Evolutionary conservation across 495 filamentous ascomycete species (phyloP), one percentile per base, ranked within the genome.

Genomic region (Annulohypoxylon maeteangense): DNA sequence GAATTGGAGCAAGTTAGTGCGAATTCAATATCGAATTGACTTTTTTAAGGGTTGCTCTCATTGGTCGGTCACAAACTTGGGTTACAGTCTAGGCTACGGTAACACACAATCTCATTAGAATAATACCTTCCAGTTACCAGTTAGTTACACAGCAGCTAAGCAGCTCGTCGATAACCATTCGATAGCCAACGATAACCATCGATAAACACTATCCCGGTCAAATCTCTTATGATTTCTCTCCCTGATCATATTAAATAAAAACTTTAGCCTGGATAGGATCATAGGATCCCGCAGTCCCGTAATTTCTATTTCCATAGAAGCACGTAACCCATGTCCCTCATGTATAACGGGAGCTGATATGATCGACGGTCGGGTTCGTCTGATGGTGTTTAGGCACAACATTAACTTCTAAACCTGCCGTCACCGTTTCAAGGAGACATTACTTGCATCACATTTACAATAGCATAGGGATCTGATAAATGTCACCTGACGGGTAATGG

Each of bases 401-500:
- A 60, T 64, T 31, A 53, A 72, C 54, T 67, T 59, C 38, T 34
- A 45, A 67, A 44, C 50, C 59, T 59, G 57, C 47, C 69, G 51
- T 60, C 69, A 60, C 59, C 23, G 69, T 72, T 72, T 72, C 64
- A 67, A 65, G 55, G 60, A 72, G 59, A 62, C 42, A 72, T 72
- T 72, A 62, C 65, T 34, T 72, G 60, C 64, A 68, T 68, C 65
- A 72, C 34, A 61, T 68, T 67, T 20, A 44, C 54, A 60, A 72
- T 62, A 65, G 65, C 6, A 65, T 44, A 60, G 56, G 65, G 70
- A 72, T 68, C 65, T 72, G 44, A 25, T 45, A 72, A 66, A 72
- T 62, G 60, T 76, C 74, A 76, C 74, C 74, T 76, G 74, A 76
- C 63, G 38, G 69, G 36, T 59, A 74, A 47, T 54, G 53, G 56